Conservation (phyloP, 495 filamentous ascomycete species). For the Cercophora scortea region DNA sequence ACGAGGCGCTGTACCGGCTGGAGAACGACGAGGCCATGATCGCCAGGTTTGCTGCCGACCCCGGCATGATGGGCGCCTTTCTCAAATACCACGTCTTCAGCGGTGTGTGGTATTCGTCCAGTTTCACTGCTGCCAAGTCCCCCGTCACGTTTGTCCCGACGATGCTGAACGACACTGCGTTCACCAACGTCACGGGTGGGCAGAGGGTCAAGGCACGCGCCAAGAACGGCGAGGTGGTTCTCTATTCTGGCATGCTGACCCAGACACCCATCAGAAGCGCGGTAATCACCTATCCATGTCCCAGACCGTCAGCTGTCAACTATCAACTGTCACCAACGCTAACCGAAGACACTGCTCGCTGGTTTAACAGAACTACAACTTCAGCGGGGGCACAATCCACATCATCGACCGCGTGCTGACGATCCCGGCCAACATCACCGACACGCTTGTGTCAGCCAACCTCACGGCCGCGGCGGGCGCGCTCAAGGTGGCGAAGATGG, state of each 20-base stretch:
- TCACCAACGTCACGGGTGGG: slow-evolving; percentile 36
- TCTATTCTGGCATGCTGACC: slow-evolving; percentile 31
- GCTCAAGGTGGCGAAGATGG: slow-evolving; percentile 36
- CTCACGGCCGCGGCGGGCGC: slow-evolving; percentile 54
- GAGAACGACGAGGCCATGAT: slow-evolving; percentile 21
- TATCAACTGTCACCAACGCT: neutral
- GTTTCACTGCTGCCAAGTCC: slow-evolving; percentile 20
- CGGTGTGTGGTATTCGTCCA: slow-evolving; percentile 39
- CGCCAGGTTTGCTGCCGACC: slow-evolving; percentile 21
- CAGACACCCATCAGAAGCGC: slow-evolving; percentile 25
- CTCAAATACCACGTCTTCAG: slow-evolving; percentile 60
- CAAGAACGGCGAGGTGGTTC: slow-evolving; percentile 24
- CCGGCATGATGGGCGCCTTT: slow-evolving; percentile 37
- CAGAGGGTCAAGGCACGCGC: slow-evolving; percentile 28
- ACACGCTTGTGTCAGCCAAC: slow-evolving; percentile 39
- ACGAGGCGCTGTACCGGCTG: slow-evolving; percentile 45
- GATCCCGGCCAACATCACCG: slow-evolving; percentile 44
- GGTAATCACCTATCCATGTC: slow-evolving; percentile 12
- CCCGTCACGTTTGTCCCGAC: slow-evolving; percentile 46
- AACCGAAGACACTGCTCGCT: neutral
- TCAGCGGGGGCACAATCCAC: slow-evolving; percentile 58
- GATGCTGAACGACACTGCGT: slow-evolving; percentile 41
- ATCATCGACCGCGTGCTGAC: slow-evolving; percentile 53
- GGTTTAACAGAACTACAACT: slow-evolving; percentile 42
- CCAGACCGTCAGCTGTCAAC: slow-evolving; percentile 6